phyloP scores from a whole-genome alignment of 345 rosid genomes.

The Barbarea vulgaris region DNA sequence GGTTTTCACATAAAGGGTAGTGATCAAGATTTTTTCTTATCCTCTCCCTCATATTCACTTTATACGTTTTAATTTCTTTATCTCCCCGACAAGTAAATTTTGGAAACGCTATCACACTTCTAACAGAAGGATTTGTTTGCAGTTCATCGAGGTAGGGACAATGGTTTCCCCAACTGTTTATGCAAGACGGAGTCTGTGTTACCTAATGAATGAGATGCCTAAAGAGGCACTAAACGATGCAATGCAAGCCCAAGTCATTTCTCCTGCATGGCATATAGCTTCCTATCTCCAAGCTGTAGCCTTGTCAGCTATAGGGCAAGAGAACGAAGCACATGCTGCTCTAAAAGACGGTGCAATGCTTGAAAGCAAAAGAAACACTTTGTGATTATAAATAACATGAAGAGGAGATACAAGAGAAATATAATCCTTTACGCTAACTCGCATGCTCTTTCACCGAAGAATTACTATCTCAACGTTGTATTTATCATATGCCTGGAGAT shows the following conservation, averaged over 20 bases:
- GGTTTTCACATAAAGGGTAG: background rate
- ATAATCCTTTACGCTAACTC: conserved; percentile 5
- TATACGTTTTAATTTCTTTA: background rate
- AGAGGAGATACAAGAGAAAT: background rate
- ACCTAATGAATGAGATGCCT: conserved; percentile 71
- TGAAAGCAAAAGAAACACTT: conserved; percentile 51
- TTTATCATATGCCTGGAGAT: background rate
- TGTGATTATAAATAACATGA: background rate
- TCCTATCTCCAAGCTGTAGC: conserved; percentile 80
- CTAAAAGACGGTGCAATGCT: conserved; percentile 70
- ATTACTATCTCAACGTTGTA: conserved; percentile 15
- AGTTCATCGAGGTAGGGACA: conserved; percentile 80
- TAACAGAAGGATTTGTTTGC: conserved; percentile 30
- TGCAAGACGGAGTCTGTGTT: conserved; percentile 73
- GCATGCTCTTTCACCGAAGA: background rate
- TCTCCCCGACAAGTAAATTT: background rate
- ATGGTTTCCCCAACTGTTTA: conserved; percentile 78
- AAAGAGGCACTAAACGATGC: conserved; percentile 76
- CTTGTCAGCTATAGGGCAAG: conserved; percentile 57
- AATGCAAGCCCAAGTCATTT: conserved; percentile 74
- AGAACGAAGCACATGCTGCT: conserved; percentile 62
- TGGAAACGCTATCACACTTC: background rate
- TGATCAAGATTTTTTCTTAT: background rate
- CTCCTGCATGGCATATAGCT: conserved; percentile 81
- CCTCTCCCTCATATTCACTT: background rate